Evolutionary conservation across 768 basidiomycete genomes (phyloP), one percentile per base, ranked within the genome.

Genomic region (Boletales sp.): DNA sequence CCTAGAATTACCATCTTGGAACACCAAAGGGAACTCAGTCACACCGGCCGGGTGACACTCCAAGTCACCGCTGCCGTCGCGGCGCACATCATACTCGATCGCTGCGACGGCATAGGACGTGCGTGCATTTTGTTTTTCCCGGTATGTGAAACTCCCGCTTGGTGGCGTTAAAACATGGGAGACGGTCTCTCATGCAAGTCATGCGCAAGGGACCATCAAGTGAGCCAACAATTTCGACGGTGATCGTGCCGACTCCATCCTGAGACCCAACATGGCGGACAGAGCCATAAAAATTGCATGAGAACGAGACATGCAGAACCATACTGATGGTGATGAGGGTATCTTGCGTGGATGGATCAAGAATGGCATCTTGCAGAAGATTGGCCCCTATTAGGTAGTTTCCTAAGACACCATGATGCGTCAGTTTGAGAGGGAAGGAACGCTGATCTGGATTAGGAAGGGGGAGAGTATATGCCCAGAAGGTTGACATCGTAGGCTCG

Each of bases 41-140:
- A 21, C 21, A 4, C 21, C 2, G 4, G 2, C 21, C 21, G 2
- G 2, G 21, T 4, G 21, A 21, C 21, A 4, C 21, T 4, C 4
- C 21, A 21, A 21, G 21, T 12, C 12, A 5, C 2, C 14, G 8
- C 14, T 19, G 1, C 4, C 7, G 5, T 11, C 15, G 0, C 28
- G 9, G 14, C 13, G 50, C 17, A 63, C 31, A 43, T 57, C 40
- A 12, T 50, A 63, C 35, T 60, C 50, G 9, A 64, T 25, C 25
- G 17, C 50, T 13, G 50, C 39, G 7, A 60, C 5, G 8, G 31
- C 33, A 4, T 17, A 25, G 8, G 11, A n/a, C 1, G 42, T n/a
- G 15, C 13, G 10, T 21, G 2, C 21, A 0, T n/a, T n/a, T 25
- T 2, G 3, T 25, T 25, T 28, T 5, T 1, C 7, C 5, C 25